Evolutionary conservation across 306 rosid species (phyloP).

Genomic region (Rosa chinensis): DNA sequence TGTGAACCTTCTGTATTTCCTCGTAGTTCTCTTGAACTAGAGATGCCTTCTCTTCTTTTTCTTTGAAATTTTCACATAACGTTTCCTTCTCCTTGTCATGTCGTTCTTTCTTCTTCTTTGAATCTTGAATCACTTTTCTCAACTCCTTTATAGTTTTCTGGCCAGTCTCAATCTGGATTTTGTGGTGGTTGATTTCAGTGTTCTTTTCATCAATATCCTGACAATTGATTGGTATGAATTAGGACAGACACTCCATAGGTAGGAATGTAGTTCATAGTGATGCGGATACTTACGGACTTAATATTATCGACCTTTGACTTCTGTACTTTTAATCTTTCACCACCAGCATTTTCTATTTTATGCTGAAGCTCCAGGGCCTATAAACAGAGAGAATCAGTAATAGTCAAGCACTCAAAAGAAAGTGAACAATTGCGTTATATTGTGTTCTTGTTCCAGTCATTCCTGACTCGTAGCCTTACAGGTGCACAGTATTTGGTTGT

Average conservation of each 20-base stretch:
- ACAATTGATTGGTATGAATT: conserved; percentile 33
- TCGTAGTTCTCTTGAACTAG: conserved; percentile 63
- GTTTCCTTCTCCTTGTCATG: conserved; percentile 63
- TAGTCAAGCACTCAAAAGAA: conserved; percentile 21
- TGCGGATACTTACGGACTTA: conserved; percentile 67
- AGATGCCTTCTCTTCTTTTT: conserved; percentile 81
- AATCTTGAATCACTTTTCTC: conserved; percentile 78
- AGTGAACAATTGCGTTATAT: neutral
- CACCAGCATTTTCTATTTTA: conserved; percentile 84
- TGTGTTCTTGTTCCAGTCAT: neutral
- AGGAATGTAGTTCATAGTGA: conserved; percentile 21
- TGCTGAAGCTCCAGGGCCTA: conserved; percentile 79
- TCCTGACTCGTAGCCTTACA: neutral
- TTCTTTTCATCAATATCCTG: conserved; percentile 80
- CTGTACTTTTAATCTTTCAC: conserved; percentile 74
- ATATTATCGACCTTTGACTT: conserved; percentile 75
- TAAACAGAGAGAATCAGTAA: conserved; percentile 11
- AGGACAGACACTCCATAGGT: conserved; percentile 27
- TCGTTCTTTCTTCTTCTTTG: conserved; percentile 67
- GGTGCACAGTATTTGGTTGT: neutral
- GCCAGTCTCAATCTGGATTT: conserved; percentile 84
- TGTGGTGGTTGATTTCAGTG: conserved; percentile 81
- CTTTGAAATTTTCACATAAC: conserved; percentile 51
- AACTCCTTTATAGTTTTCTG: conserved; percentile 75
- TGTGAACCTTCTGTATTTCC: conserved; percentile 63